Evolutionary conservation across 2,329 filamentous ascomycete genomes (phyloP).

Genomic region (Parastagonospora avenae): DNA sequence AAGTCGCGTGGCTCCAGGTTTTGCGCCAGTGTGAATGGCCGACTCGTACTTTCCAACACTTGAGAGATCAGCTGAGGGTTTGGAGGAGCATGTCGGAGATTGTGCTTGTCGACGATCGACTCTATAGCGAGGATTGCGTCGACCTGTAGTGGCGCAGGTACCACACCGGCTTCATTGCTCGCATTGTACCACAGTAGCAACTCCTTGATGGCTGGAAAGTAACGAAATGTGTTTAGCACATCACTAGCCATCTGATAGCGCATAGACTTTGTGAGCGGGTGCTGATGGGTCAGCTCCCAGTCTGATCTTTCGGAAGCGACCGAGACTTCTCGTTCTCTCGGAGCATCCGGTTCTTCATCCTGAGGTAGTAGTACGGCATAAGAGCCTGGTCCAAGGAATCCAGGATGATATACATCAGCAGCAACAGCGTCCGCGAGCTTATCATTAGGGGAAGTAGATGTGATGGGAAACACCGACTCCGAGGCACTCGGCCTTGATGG

Average conservation of each 20-base stretch:
- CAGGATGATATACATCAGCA: constrained; percentile 36
- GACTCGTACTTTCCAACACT: constrained; percentile 34
- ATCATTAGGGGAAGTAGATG: constrained; percentile 22
- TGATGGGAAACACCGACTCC: constrained; percentile 11
- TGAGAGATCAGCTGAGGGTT: constrained; percentile 29
- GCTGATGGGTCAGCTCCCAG: constrained; percentile 35
- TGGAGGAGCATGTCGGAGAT: constrained; percentile 29
- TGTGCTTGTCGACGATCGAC: constrained; percentile 38
- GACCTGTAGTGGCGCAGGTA: constrained; percentile 44
- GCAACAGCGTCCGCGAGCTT: constrained; percentile 41
- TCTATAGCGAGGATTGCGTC: constrained; percentile 39
- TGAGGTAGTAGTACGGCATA: constrained; percentile 37
- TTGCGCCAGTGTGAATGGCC: constrained; percentile 31
- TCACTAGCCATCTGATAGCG: constrained; percentile 36
- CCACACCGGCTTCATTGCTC: constrained; percentile 39
- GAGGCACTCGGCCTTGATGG: constrained; percentile 14
- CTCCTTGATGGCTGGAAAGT: constrained; percentile 32
- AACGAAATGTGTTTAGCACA: constrained; percentile 32
- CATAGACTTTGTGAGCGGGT: constrained; percentile 38
- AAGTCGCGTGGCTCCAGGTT: constrained; percentile 41
- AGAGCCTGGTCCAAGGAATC: constrained; percentile 42
- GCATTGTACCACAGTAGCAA: constrained; percentile 30
- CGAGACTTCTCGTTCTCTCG: constrained; percentile 26
- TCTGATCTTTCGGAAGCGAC: constrained; percentile 32
- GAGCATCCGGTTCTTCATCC: constrained; percentile 25